These are phyloP conservation scores for Psilocybe tampanensis DNA, from an alignment of 768 basidiomycete genomes.

Conservation along the genomic window DNA sequence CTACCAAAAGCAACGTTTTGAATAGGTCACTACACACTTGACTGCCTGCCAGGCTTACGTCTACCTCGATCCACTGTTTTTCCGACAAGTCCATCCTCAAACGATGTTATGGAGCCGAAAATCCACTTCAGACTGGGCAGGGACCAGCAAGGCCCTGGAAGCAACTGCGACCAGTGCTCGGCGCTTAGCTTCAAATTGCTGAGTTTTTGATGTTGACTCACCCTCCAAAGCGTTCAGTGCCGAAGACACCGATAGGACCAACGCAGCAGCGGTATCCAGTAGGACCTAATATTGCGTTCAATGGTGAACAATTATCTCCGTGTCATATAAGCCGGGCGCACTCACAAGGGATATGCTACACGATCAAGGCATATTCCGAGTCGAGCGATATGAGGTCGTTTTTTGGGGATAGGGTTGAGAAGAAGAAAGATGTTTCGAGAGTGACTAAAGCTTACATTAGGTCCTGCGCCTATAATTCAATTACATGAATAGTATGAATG, in stretches of 20 bases:
- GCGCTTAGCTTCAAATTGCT: too few species aligned
- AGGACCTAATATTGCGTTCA: neutral
- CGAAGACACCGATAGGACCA: neutral
- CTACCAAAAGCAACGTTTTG: too few species aligned
- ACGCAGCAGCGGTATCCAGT: conserved; percentile 8
- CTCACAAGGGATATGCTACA: neutral
- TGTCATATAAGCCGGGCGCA: neutral
- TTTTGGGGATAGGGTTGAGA: neutral
- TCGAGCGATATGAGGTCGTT: too few species aligned
- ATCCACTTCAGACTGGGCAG: too few species aligned
- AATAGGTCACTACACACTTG: too few species aligned
- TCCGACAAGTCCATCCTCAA: too few species aligned
- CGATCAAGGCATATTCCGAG: too few species aligned
- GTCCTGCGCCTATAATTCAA: conserved; percentile 2
- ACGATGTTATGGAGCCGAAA: too few species aligned
- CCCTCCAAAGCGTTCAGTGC: neutral
- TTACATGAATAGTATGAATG: neutral
- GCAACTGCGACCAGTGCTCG: too few species aligned
- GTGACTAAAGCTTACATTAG: conserved; percentile 8
- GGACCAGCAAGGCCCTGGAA: too few species aligned
- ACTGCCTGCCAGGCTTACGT: too few species aligned
- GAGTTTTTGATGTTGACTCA: neutral
- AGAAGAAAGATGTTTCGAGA: neutral
- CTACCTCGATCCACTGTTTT: too few species aligned
- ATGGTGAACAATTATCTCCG: neutral